Percentiles rank a stretch among this genome's conserved stretches.
phyloP scores from a whole-genome alignment of 768 basidiomycete genomes.

The Boletus insuetus region DNA sequence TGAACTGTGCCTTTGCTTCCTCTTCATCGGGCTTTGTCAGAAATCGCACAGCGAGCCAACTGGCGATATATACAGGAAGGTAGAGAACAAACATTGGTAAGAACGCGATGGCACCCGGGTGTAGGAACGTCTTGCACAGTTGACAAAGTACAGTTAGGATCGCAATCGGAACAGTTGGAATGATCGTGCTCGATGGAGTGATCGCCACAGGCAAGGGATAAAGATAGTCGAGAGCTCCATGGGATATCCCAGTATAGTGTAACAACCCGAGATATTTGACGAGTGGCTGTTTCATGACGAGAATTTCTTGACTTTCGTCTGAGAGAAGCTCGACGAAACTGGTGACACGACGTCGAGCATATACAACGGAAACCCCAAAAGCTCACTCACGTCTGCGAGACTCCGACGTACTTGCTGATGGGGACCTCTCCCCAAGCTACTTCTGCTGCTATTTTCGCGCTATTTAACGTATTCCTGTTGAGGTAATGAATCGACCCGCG shows the following conservation, averaged over 20 bases:
- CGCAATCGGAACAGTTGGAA: conserved; percentile 30
- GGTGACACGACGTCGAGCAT: background rate
- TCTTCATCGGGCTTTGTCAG: conserved; percentile 52
- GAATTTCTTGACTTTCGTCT: conserved; percentile 12
- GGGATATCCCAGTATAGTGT: conserved; percentile 48
- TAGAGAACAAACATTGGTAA: conserved; percentile 48
- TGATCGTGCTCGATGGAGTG: conserved; percentile 1
- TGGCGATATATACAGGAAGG: conserved; percentile 57
- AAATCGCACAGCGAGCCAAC: conserved; percentile 40
- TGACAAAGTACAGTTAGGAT: conserved; percentile 34
- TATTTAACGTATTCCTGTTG: conserved; percentile 58
- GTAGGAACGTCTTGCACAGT: conserved; percentile 40
- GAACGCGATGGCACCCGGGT: conserved; percentile 39
- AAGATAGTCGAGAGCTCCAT: conserved; percentile 44
- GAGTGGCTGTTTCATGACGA: conserved; percentile 41
- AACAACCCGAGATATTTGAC: conserved; percentile 57
- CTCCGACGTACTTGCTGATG: conserved; percentile 48
- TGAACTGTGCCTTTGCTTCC: conserved; percentile 70
- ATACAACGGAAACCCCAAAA: background rate
- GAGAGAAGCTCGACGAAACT: conserved; percentile 25
- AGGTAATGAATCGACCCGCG: background rate
- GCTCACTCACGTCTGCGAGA: conserved; percentile 54
- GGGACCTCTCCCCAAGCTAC: conserved; percentile 54
- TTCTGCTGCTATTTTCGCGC: conserved; percentile 54
- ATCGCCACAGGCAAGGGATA: conserved; percentile 37